These are phyloP conservation scores for Pythium pectinolyticum DNA, from an alignment of 352 stramenopile species.

Conservation along the genomic window DNA sequence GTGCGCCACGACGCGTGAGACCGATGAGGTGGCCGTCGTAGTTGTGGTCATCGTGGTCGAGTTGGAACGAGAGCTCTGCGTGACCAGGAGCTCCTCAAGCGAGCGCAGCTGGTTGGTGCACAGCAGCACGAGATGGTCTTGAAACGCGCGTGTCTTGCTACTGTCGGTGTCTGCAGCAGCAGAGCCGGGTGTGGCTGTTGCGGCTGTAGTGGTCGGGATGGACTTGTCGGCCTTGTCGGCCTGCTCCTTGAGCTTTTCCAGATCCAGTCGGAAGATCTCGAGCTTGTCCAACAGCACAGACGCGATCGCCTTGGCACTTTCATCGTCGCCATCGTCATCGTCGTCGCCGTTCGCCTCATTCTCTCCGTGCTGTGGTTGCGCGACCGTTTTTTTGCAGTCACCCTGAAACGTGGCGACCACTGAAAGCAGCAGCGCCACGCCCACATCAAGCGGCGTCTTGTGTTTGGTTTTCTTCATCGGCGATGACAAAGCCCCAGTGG, in stretches of 20 bases:
- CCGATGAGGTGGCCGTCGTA: no score
- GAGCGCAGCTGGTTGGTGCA: slow-evolving; percentile 24
- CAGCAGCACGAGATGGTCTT: slow-evolving; percentile 26
- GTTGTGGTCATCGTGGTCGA: neutral
- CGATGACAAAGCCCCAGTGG: no score
- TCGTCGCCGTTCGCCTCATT: slow-evolving; percentile 5
- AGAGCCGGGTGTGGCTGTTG: neutral
- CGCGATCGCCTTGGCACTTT: no score
- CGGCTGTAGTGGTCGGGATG: neutral
- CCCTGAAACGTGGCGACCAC: slow-evolving; percentile 40
- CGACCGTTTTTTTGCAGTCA: slow-evolving; percentile 22
- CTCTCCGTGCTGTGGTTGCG: no score
- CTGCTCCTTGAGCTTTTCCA: slow-evolving; percentile 55
- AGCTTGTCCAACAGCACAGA: slow-evolving; percentile 38
- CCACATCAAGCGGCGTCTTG: slow-evolving; percentile 34
- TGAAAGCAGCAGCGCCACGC: slow-evolving; percentile 41
- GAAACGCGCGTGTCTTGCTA: slow-evolving; percentile 14
- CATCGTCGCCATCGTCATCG: slow-evolving; percentile 16
- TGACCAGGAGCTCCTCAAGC: slow-evolving; percentile 24
- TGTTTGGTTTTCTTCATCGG: slow-evolving; percentile 15
- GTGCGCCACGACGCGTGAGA: slow-evolving; percentile 6
- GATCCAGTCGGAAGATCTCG: slow-evolving; percentile 40
- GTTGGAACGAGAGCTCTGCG: slow-evolving; percentile 2
- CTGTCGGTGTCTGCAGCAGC: neutral
- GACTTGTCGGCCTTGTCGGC: slow-evolving; percentile 29